These are phyloP conservation scores for Ceriops tagal DNA, from an alignment of 345 rosid genomes.

Conservation along the genomic window DNA sequence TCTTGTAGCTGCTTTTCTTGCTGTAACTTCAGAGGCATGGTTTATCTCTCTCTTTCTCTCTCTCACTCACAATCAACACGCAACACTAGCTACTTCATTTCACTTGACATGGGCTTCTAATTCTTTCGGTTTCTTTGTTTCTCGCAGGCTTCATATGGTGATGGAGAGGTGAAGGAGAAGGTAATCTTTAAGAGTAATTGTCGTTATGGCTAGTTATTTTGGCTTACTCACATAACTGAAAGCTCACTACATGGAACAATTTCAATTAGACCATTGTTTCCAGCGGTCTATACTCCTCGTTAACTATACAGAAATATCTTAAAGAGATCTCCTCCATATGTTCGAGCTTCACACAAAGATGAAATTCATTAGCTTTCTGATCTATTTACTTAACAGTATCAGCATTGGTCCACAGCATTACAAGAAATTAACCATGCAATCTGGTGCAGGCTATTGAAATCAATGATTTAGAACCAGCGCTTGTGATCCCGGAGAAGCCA, in stretches of 20 bases:
- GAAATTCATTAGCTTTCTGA: too few relatives aligned
- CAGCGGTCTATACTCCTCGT: too few relatives aligned
- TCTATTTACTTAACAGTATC: not conserved
- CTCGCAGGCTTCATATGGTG: constrained; percentile 28
- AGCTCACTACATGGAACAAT: too few relatives aligned
- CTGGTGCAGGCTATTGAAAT: constrained; percentile 14
- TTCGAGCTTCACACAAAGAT: too few relatives aligned
- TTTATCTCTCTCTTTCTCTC: constrained; percentile 1
- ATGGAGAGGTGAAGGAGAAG: constrained; percentile 24
- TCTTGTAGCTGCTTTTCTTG: constrained; percentile 31
- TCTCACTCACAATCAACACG: not conserved
- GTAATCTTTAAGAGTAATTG: not conserved
- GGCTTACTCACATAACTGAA: not conserved
- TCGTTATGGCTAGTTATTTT: constrained; percentile 12
- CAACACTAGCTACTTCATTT: not conserved
- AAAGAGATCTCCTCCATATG: too few relatives aligned
- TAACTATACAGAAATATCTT: too few relatives aligned
- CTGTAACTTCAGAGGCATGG: constrained; percentile 29
- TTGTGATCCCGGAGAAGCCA: constrained; percentile 15
- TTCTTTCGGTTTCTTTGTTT: not conserved
- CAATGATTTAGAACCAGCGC: constrained; percentile 14
- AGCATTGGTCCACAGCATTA: not conserved
- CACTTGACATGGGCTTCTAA: not conserved
- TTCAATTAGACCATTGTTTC: too few relatives aligned
- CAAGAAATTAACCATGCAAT: not conserved